A percentile compares a stretch with the other conserved stretches of the same genome.
Conservation (phyloP, 768 basidiomycete genomes). For the Pleurotus pulmonarius region DNA sequence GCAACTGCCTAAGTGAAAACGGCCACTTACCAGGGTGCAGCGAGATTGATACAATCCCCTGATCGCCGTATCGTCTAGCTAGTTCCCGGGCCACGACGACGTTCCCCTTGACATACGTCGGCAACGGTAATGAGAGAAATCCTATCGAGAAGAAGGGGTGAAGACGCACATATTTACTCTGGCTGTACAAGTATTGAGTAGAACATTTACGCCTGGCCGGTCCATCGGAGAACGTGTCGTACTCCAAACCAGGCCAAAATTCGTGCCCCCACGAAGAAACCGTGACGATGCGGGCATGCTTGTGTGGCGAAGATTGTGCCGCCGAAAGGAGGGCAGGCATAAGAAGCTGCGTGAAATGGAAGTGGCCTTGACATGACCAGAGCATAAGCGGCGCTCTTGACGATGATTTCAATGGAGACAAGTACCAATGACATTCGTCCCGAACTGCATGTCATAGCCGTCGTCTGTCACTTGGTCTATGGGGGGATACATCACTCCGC, state of each 20-base stretch:
- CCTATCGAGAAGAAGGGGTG: background rate
- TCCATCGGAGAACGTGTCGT: slow-evolving; percentile 34
- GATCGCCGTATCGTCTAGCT: slow-evolving; percentile 35
- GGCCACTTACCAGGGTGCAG: slow-evolving; percentile 38
- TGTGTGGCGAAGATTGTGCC: slow-evolving; percentile 22
- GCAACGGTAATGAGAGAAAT: background rate
- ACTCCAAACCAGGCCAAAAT: slow-evolving; percentile 24
- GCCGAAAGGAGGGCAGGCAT: slow-evolving; percentile 34
- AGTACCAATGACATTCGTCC: slow-evolving; percentile 21
- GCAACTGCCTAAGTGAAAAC: too few species aligned
- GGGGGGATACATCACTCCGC: slow-evolving; percentile 25
- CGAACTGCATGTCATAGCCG: slow-evolving; percentile 24
- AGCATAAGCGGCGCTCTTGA: too few species aligned
- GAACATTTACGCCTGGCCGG: slow-evolving; percentile 26
- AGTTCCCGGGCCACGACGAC: slow-evolving; percentile 38
- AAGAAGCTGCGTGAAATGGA: slow-evolving; percentile 49
- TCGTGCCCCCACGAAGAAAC: slow-evolving; percentile 28
- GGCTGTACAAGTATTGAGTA: slow-evolving; percentile 23
- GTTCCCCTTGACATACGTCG: slow-evolving; percentile 27
- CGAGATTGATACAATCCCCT: slow-evolving; percentile 39
- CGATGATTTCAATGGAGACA: background rate
- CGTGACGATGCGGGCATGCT: slow-evolving; percentile 34
- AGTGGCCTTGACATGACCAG: slow-evolving; percentile 41
- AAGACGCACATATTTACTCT: slow-evolving; percentile 36
- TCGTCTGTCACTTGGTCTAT: slow-evolving; percentile 20